These are phyloP conservation scores for Trichoderma simmonsii DNA, from an alignment of 2,329 filamentous ascomycete species.

Conservation along the genomic window DNA sequence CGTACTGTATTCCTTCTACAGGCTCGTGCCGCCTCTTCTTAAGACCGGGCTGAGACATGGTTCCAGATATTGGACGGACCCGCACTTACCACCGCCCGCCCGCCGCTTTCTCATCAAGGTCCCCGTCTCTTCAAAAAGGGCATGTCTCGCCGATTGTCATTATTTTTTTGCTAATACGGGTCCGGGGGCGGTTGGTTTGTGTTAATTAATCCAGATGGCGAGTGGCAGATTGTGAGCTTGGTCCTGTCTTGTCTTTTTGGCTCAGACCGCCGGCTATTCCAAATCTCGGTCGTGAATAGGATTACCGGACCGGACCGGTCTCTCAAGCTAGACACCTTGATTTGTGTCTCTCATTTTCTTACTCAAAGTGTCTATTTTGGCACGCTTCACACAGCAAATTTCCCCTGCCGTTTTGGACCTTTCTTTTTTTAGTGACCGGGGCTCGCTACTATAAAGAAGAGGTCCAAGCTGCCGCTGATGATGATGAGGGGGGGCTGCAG, in stretches of 20 bases:
- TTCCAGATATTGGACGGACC: neutral
- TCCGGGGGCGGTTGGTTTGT: neutral
- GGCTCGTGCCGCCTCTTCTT: neutral
- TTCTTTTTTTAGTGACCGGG: neutral
- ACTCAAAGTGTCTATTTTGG: neutral
- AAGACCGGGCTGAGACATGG: neutral
- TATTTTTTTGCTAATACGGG: neutral
- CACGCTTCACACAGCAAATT: neutral
- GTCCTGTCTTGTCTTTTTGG: neutral
- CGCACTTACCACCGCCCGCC: constrained; percentile 2
- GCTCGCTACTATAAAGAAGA: neutral
- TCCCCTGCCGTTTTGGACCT: neutral
- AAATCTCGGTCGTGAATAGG: neutral
- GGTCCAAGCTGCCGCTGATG: neutral
- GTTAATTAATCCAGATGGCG: neutral
- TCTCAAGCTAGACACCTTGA: neutral
- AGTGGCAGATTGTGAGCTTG: neutral
- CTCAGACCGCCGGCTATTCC: constrained; percentile 1
- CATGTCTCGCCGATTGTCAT: constrained; percentile 4
- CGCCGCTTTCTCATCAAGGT: neutral
- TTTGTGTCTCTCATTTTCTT: neutral
- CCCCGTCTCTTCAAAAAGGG: neutral
- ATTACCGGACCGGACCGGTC: neutral
- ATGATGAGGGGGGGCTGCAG: neutral
- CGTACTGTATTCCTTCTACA: neutral